phyloP scores from a whole-genome alignment of 1,139 yeast species.

The Arxiozyma bovina region DNA sequence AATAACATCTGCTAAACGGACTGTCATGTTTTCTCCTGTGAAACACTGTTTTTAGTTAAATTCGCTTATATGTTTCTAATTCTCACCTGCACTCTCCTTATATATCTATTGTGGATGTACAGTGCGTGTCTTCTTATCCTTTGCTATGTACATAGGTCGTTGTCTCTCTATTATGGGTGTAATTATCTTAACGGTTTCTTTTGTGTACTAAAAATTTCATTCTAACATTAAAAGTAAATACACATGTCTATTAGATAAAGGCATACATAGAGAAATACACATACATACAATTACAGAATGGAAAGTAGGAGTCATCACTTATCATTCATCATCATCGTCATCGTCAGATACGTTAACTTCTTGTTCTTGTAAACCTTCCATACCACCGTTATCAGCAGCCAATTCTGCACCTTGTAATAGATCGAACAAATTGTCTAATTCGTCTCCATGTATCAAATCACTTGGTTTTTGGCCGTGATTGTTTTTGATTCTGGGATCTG shows the following conservation, averaged over 20 bases:
- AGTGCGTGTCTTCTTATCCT: no score
- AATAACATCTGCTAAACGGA: not conserved
- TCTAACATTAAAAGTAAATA: not conserved
- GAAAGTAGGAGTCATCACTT: not conserved
- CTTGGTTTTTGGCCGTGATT: conserved; percentile 63
- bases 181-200: not conserved
- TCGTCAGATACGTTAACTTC: conserved; percentile 14
- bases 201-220: not conserved
- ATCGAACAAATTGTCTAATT: conserved; percentile 47
- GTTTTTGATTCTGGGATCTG: conserved; percentile 61
- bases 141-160: no score
- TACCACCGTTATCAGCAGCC: conserved; percentile 38
- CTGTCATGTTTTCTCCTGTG: not conserved
- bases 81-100: not conserved
- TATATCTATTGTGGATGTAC: not conserved
- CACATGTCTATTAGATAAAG: no score
- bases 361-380: conserved; percentile 18
- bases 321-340: conserved; percentile 7
- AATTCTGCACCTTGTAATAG: conserved; percentile 76
- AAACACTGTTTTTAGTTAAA: no score
- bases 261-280: no score
- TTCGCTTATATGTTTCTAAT: no score
- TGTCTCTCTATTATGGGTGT: no score
- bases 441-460: conserved; percentile 48
- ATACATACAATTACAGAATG: no score